phyloP scores from a whole-genome alignment of 257 asterid species.

The Penstemon newberryi region DNA sequence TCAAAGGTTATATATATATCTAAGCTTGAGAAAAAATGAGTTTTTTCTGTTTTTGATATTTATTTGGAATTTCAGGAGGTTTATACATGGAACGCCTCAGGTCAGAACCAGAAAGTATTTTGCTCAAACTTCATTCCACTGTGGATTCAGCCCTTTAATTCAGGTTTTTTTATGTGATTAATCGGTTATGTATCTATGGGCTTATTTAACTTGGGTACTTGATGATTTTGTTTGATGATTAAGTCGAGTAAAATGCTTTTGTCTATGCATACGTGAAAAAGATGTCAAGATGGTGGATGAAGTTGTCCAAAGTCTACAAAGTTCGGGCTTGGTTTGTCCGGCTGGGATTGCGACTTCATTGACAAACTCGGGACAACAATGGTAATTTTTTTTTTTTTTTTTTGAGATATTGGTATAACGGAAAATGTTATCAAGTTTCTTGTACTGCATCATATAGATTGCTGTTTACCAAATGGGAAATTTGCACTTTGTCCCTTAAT shows the following conservation, averaged over 20 bases:
- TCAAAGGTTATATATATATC: conserved; percentile 32
- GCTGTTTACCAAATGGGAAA: too few species aligned
- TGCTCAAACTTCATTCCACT: conserved; percentile 84
- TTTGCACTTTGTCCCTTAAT: too few species aligned
- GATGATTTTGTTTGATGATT: too few species aligned
- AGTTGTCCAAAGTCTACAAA: conserved; percentile 55
- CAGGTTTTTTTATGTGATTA: conserved; percentile 51
- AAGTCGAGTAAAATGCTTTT: conserved; percentile 9
- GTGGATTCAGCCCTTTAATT: conserved; percentile 61
- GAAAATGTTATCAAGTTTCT: too few species aligned
- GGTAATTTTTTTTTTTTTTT: conserved; percentile 37
- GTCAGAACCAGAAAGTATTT: conserved; percentile 57
- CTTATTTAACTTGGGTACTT: background rate
- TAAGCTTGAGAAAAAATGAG: background rate
- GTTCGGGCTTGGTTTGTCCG: conserved; percentile 60
- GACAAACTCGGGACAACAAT: conserved; percentile 81
- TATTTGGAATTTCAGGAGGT: conserved; percentile 40
- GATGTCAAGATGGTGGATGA: conserved; percentile 51
- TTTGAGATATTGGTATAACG: too few species aligned
- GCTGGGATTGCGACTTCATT: conserved; percentile 86
- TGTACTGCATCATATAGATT: too few species aligned
- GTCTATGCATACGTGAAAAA: conserved; percentile 26
- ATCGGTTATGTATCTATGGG: background rate
- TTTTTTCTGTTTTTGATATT: conserved; percentile 5
- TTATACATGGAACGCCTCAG: conserved; percentile 55